Base-by-base conservation (phyloP, 2,329 filamentous ascomycete genomes). In the Lachnellula occidentalis region DNA sequence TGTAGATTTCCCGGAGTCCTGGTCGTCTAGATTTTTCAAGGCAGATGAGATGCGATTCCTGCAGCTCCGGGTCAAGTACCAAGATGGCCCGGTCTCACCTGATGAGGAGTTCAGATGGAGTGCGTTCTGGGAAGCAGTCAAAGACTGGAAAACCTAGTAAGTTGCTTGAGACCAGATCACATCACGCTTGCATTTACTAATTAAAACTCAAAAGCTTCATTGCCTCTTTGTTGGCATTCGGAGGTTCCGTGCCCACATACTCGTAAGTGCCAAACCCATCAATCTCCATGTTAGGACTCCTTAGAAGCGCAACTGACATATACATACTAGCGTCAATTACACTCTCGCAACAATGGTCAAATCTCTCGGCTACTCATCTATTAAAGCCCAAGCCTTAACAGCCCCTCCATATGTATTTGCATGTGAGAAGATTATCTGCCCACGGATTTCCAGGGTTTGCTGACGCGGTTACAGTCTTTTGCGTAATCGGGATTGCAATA, bases 101-200 rank as follows among this genome's bases (percentile, higher is more conserved):
- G 45, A 64, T 39, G 52, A 62, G 24, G 49, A 53, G 17, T 60
- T 69, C 39, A 60, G 61, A 36, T 65, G 62, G 61, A 42, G 54
- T n/a, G 59, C 59, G 2, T 53, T 68, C 15, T 50, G 63, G 3
- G 61, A 64, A 14, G 70, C 71, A 11, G 51, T 72, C 4, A 67
- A 63, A 5, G 72, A 73, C 53, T 73, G 71, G 71, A 70, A 74
- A 51, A 67, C 73, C 3, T 73, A 72, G 41, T 51, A 24, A 11
- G 47, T 37, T 22, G 11, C 6, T 37, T 22, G n/a, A 14, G 5
- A 14, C 37, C 19, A 37, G 4, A 37, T 19, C 9, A 12, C 19
- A 24, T 2, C 9, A 12, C 19, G 24, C 1, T 6, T 39, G 4
- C 11, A 27, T 9, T 7, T n/a, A 24, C 42, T 51, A 4, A 46